Evolutionary conservation across 139 green algal genomes (phyloP), one percentile per base, ranked within the genome.

Genomic region (Coelastrella sp.): DNA sequence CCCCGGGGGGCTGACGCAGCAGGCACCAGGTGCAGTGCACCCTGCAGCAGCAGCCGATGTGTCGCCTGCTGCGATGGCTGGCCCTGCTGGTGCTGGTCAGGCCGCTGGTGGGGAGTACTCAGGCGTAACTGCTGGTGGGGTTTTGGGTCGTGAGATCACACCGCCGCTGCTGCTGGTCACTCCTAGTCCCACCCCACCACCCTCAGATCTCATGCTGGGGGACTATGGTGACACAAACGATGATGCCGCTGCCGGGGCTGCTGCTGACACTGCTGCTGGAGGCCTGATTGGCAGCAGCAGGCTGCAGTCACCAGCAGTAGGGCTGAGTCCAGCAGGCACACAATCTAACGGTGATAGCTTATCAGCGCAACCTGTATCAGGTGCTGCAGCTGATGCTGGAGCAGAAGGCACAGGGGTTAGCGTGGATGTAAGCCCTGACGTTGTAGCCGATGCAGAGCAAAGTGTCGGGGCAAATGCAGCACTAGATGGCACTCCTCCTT

Each of bases 121-220:
- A 11, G 58, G 59, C 8, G 32, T 17, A 8, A 59, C 83, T 32
- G 64, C 61, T 32, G 82, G 13, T 61, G 16, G 13, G 17, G 6
- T 23, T 32, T 58, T n/a, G 17, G 83, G 23, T 57, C 83, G 64
- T 58, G 83, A 88, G 68, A 19, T 20, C 4, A 88, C 83, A 3
- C 83, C 83, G 6, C 83, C 83, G 4, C 54, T 88, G 83, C 54
- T 88, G 83, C 19, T 74, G 3, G 13, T 71, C n/a, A 83, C 74
- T 5, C 85, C 85, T 4, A 90, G 85, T 58, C 74, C 74, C 73
- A 90, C 85, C 19, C 85, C 85, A 20, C 85, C 85, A 5, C 85
- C 85, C 7, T 90, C 85, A 22, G 85, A 90, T n/a, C 73, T 90
- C 32, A 47, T 47, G 58, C 57, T 84, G 22, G n/a, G n/a, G 19